These are phyloP conservation scores for Vaccinium vitisidaea DNA, from an alignment of 148 eudicot genomes.

Conservation along the genomic window DNA sequence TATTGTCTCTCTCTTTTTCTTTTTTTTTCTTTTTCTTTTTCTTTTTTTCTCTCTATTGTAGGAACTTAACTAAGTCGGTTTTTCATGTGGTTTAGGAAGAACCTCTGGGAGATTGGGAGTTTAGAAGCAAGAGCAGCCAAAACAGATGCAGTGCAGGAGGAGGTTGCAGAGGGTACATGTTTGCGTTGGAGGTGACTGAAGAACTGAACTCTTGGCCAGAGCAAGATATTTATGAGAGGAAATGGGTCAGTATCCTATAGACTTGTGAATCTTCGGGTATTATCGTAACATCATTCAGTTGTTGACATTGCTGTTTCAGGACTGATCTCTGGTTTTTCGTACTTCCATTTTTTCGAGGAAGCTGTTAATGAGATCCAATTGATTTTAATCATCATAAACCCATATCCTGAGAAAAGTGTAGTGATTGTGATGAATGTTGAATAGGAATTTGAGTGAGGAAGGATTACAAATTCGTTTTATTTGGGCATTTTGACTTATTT, in stretches of 20 bases:
- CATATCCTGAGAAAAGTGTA: too few species aligned
- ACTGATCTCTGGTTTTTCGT: neutral
- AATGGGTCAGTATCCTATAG: constrained; percentile 25
- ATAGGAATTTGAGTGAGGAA: neutral
- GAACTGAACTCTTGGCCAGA: constrained; percentile 25
- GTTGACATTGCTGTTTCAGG: neutral
- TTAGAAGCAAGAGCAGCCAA: constrained; percentile 30
- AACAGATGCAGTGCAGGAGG: constrained; percentile 17
- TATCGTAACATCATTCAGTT: neutral
- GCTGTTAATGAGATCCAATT: neutral
- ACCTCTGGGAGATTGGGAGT: constrained; percentile 29
- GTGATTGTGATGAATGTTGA: neutral
- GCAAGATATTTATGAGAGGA: constrained; percentile 16
- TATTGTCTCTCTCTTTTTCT: too few species aligned
- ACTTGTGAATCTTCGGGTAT: neutral
- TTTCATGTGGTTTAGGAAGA: constrained; percentile 21
- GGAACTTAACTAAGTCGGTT: neutral
- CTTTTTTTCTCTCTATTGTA: neutral
- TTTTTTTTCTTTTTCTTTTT: too few species aligned
- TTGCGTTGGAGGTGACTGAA: constrained; percentile 26
- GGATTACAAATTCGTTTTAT: neutral
- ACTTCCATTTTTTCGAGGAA: neutral
- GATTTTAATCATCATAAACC: too few species aligned
- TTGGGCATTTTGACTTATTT: neutral
- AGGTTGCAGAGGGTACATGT: constrained; percentile 29